Base-by-base conservation (phyloP, 2,329 filamentous ascomycete genomes). In the Magnaporthales sp. region DNA sequence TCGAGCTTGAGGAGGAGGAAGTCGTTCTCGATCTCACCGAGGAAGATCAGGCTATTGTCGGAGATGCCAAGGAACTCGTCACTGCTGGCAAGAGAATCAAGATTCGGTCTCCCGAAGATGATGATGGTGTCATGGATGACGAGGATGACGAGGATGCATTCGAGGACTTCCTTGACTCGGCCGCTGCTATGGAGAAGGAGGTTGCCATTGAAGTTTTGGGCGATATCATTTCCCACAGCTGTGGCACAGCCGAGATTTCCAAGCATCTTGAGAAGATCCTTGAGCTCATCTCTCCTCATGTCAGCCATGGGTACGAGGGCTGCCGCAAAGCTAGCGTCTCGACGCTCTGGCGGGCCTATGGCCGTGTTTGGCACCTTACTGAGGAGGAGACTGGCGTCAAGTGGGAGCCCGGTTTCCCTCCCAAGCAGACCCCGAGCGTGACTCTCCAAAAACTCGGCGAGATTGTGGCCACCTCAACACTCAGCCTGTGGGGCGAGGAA, bases 141-240 rank as follows among this genome's bases (percentile, higher is more conserved):
- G 83, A 85, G 65, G 86, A 87, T 65, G 84, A 89, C 15, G 86
- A 88, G 3, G 91, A 93, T 62, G 89, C 92, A 51, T 91, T 94
- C 60, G 91, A 92, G 67, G 91, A 93, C 68, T 93, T 91, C 86
- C 92, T 92, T 64, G 91, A 96, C 69, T 96, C 92, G 29, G 92
- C 93, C 66, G 87, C 97, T 66, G 92, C 94, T 27, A 86, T 97
- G 73, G 95, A 98, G 84, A 97, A 98, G 80, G 95, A 99, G 79
- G 96, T 98, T 72, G 94, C 95, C 51, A 88, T 97, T 61, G 95
- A 99, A 77, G 93, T 97, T 6, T 86, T 97, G 46, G 95, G 93
- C 70, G 95, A 99, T 75, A 88, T 99, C 69, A 89, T 98, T 73
- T 90, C 91, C 62, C 89, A 96, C 81, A 92, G 92, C 63, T 93